These are phyloP conservation scores for Globisporangium spiculum DNA, from an alignment of 352 stramenopile genomes.

Conservation along the genomic window DNA sequence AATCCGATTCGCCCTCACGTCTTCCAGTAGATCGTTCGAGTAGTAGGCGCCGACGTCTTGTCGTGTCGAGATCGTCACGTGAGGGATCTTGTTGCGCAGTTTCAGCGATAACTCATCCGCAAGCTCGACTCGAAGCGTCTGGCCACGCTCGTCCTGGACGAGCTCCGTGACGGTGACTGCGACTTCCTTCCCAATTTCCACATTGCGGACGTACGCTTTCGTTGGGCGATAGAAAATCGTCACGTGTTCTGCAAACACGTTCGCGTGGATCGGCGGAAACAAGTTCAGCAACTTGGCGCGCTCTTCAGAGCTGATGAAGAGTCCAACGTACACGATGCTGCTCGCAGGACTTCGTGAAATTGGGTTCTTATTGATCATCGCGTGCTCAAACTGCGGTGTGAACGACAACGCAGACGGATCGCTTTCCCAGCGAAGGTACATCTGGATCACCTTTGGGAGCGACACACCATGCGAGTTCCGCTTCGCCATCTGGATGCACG, in stretches of 20 bases:
- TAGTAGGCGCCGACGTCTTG: constrained; percentile 48
- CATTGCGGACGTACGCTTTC: constrained; percentile 42
- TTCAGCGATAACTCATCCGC: constrained; percentile 32
- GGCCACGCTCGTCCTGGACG: constrained; percentile 41
- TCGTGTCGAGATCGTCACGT: constrained; percentile 60
- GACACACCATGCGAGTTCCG: constrained; percentile 70
- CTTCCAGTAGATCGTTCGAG: constrained; percentile 60
- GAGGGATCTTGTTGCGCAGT: constrained; percentile 51
- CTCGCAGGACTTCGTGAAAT: constrained; percentile 39
- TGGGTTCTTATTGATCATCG: constrained; percentile 43
- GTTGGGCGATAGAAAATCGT: constrained; percentile 65
- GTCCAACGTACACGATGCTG: constrained; percentile 42
- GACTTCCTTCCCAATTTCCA: constrained; percentile 39
- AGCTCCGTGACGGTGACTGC: constrained; percentile 33
- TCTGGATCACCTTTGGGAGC: constrained; percentile 58
- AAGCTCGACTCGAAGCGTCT: constrained; percentile 50
- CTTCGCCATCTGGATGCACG: constrained; percentile 47
- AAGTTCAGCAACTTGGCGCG: constrained; percentile 31
- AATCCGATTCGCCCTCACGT: constrained; percentile 19
- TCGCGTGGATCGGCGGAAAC: constrained; percentile 28
- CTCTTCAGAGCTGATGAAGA: constrained; percentile 43
- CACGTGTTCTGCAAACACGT: constrained; percentile 58
- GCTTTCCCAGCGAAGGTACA: constrained; percentile 64
- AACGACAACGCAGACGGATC: constrained; percentile 40
- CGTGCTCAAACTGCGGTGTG: constrained; percentile 42